Conservation (phyloP, 495 filamentous ascomycete species). For the Hamigera avellanea region DNA sequence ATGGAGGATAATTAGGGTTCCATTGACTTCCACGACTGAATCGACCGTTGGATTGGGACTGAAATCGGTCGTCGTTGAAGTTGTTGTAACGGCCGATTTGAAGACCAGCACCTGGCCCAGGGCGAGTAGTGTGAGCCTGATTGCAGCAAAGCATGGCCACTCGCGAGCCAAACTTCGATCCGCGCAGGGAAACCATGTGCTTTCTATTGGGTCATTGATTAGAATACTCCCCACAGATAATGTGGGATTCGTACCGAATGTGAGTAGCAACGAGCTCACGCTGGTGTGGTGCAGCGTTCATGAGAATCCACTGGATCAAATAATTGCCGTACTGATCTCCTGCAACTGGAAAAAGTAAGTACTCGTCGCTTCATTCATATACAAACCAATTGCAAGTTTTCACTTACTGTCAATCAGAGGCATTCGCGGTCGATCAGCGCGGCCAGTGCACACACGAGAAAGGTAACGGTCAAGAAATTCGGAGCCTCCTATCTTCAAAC, state of each 20-base stretch:
- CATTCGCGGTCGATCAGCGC: conserved; percentile 83
- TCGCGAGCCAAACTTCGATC: conserved; percentile 95
- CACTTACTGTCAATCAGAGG: conserved; percentile 88
- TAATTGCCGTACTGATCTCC: conserved; percentile 99
- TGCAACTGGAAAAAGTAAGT: conserved; percentile 51
- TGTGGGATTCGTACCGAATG: conserved; percentile 52
- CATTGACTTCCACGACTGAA: conserved; percentile 28
- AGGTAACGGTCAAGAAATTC: conserved; percentile 93
- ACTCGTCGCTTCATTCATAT: conserved; percentile 14
- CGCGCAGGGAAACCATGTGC: conserved; percentile 97
- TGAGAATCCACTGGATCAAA: conserved; percentile 91
- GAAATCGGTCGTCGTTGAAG: conserved; percentile 38
- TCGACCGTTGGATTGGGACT: conserved; percentile 18
- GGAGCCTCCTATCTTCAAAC: conserved; percentile 85
- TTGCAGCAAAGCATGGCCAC: conserved; percentile 99
- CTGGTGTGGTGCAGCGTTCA: conserved; percentile 73
- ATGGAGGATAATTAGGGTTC: conserved; percentile 24
- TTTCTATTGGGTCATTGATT: conserved; percentile 40
- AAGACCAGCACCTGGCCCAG: conserved; percentile 65
- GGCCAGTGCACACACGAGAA: conserved; percentile 83
- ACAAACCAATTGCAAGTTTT: background rate
- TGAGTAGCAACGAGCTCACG: conserved; percentile 87
- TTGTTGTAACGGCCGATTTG: conserved; percentile 47
- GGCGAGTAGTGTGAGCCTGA: conserved; percentile 71
- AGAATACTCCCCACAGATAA: no score